phyloP scores from a whole-genome alignment of 768 basidiomycete genomes.

The Hypholoma fasciculare region DNA sequence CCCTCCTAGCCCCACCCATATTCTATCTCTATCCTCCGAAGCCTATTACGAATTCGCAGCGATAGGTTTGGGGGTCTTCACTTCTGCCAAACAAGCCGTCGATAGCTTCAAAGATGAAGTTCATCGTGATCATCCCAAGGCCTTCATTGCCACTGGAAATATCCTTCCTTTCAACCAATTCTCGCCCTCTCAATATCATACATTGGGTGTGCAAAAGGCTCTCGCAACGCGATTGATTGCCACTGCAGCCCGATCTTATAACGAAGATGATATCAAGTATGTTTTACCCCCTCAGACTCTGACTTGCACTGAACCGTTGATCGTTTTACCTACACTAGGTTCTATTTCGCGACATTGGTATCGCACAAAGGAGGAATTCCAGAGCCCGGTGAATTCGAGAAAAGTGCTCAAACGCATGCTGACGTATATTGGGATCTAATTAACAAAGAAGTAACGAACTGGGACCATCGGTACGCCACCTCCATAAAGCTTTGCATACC shows the following conservation, averaged over 20 bases:
- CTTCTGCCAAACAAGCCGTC: conserved; percentile 27
- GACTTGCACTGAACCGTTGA: not conserved
- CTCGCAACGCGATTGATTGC: conserved; percentile 21
- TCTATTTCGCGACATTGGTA: conserved; percentile 28
- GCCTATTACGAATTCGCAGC: conserved; percentile 13
- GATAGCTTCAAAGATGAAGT: conserved; percentile 21
- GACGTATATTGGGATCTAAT: conserved; percentile 27
- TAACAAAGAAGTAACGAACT: conserved; percentile 19
- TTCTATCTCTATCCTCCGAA: conserved; percentile 23
- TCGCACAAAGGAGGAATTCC: conserved; percentile 18
- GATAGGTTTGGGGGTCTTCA: conserved; percentile 19
- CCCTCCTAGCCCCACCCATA: conserved; percentile 16
- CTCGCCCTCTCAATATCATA: conserved; percentile 8
- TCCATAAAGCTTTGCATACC: not conserved
- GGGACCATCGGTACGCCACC: conserved; percentile 19
- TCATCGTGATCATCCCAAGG: conserved; percentile 24
- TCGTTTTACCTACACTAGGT: conserved; percentile 13
- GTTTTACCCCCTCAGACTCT: not conserved
- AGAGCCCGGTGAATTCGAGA: conserved; percentile 13
- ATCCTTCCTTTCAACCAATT: conserved; percentile 22
- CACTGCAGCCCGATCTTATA: conserved; percentile 15
- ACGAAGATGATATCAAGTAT: conserved; percentile 6
- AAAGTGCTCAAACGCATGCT: conserved; percentile 25
- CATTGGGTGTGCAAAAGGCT: conserved; percentile 25
- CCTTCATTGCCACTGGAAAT: conserved; percentile 33